Conservation (phyloP, 805 yeast genomes). For the Peterozyma xylosa region DNA sequence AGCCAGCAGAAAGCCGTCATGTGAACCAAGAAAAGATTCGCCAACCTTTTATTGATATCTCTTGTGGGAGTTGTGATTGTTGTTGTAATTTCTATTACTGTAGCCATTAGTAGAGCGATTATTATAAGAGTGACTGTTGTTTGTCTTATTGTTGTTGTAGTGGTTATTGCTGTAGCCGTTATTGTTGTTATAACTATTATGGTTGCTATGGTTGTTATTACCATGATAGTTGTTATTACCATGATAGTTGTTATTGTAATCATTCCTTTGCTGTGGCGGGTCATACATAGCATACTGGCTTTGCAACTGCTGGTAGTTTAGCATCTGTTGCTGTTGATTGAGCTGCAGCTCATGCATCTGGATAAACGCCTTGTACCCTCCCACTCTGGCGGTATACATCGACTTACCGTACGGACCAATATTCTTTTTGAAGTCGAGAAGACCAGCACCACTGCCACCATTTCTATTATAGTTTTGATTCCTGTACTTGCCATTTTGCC, state of each 20-base stretch:
- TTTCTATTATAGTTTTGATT: constrained; percentile 19
- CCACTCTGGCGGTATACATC: constrained; percentile 38
- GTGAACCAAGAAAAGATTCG: too few relatives aligned
- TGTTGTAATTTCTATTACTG: constrained; percentile 2
- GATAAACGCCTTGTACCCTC: constrained; percentile 42
- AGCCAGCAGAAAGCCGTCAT: too few relatives aligned
- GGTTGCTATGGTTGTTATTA: constrained; percentile 12
- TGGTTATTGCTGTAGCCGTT: constrained; percentile 7
- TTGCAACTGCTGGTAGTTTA: constrained; percentile 3
- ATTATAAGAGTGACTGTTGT: constrained; percentile 4
- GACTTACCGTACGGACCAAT: constrained; percentile 43
- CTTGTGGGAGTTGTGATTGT: constrained; percentile 6
- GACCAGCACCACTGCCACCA: constrained; percentile 16
- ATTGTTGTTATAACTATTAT: constrained; percentile 12
- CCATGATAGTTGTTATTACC: constrained; percentile 11
- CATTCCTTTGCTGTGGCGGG: neutral
- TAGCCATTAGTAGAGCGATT: constrained; percentile 4
- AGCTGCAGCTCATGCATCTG: constrained; percentile 17
- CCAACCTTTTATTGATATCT: constrained; percentile 4
- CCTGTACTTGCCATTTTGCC: constrained; percentile 24
- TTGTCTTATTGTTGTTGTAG: constrained; percentile 8
- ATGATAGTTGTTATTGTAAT: constrained; percentile 8
- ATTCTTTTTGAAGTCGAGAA: constrained; percentile 28
- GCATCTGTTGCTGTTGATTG: constrained; percentile 7
- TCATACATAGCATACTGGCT: constrained; percentile 7